Evolutionary conservation across 768 basidiomycete genomes (phyloP), one percentile per base, ranked within the genome.

Genomic region (Mycena rebaudengoi): DNA sequence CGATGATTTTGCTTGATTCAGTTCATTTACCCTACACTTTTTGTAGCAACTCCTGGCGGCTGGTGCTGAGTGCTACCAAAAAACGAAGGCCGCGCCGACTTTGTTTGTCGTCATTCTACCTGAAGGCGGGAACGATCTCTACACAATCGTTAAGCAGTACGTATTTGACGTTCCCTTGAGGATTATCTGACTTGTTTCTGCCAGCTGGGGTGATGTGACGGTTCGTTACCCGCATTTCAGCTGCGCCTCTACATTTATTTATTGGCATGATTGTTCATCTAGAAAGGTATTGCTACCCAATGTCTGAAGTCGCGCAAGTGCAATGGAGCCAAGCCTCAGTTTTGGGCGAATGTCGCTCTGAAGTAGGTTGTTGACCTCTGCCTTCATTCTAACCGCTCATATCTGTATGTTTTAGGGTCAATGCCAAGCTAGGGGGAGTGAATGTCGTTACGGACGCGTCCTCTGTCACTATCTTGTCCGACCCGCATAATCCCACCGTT

Each of bases 401-500:
- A 28, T 21, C n/a, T 21, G 20, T 50, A 3, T 20, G 12, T 64
- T 12, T 13, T 61, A 94, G 92, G 72, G 83, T 94, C 66, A 95
- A 95, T 63, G 92, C 92, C 21, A 94, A 95, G 73, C 80, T 94
- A 0, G 93, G 92, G 7, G 92, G 93, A 2, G 89, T 92, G 71
- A 95, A 95, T 69, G 85, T 86, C 0, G 81, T 95, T 26, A 91
- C 91, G 0, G 90, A 92, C 44, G 83, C 89, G 0, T 77, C 82
- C 11, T 88, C 88, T 0, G 88, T 90, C 5, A 79, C 84, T 0
- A 80, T 86, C 13, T 78, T 95, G 7, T 85, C 86, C 0, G 92
- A 95, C 69, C 85, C 88, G 1, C 80, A 83, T n/a, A 85, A 87
- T 65, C 92, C 92, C 1, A 92, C 92, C 1, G 86, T 95, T 12